Evolutionary conservation across 192 early-diverging fungal species (phyloP).

Genomic region (Gamsiella multidivaricata): DNA sequence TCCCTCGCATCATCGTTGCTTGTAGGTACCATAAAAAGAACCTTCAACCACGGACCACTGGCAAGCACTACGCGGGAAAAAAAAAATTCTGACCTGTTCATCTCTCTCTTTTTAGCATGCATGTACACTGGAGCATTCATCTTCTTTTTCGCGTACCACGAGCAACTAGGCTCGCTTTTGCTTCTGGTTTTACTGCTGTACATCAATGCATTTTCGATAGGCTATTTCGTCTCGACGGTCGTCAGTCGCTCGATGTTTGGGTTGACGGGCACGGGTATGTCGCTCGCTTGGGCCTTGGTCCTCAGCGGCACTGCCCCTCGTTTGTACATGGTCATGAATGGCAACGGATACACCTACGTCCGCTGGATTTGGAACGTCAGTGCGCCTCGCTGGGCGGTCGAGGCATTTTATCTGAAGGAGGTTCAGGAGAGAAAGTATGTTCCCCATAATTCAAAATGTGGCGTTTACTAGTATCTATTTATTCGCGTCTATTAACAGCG

Average conservation of each 20-base stretch:
- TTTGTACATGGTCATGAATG: constrained; percentile 51
- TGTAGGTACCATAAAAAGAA: constrained; percentile 6
- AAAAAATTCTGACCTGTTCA: too few relatives aligned
- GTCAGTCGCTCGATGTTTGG: constrained; percentile 56
- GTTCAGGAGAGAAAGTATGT: constrained; percentile 44
- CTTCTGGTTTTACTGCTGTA: constrained; percentile 60
- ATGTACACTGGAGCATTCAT: constrained; percentile 68
- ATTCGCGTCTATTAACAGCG: too few relatives aligned
- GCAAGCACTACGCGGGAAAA: too few relatives aligned
- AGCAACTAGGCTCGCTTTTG: constrained; percentile 34
- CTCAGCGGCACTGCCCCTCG: constrained; percentile 63
- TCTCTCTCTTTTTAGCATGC: constrained; percentile 18
- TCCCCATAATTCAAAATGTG: neutral
- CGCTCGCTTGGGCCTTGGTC: constrained; percentile 66
- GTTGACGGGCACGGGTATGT: constrained; percentile 67
- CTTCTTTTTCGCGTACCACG: constrained; percentile 61
- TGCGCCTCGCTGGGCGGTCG: constrained; percentile 71
- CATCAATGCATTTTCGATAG: constrained; percentile 64
- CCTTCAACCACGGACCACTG: neutral
- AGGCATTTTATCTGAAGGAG: constrained; percentile 69
- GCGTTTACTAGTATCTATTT: neutral
- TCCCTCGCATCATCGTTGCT: constrained; percentile 69
- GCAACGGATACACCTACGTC: constrained; percentile 34
- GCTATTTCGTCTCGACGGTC: constrained; percentile 64
- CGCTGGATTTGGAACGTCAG: constrained; percentile 63